These are phyloP conservation scores for Gyrodon lividus DNA, from an alignment of 768 basidiomycete species.

Conservation along the genomic window DNA sequence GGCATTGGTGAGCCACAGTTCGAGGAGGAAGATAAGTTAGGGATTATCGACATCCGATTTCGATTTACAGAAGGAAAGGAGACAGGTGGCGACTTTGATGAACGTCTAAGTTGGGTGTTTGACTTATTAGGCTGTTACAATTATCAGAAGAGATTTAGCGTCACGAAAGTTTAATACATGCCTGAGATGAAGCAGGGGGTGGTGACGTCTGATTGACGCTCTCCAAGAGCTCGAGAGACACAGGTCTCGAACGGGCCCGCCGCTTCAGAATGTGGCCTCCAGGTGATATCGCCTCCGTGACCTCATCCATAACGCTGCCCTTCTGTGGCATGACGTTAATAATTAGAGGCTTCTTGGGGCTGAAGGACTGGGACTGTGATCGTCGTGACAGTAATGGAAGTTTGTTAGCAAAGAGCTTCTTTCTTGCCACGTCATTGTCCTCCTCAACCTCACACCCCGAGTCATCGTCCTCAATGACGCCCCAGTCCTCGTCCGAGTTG, in stretches of 20 bases:
- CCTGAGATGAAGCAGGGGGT: conserved; percentile 34
- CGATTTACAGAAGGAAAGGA: conserved; percentile 41
- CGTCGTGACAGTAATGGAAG: conserved; percentile 24
- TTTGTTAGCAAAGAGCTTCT: conserved; percentile 34
- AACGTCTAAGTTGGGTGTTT: conserved; percentile 11
- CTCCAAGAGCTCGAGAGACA: conserved; percentile 65
- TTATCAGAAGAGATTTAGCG: neutral
- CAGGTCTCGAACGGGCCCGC: conserved; percentile 68
- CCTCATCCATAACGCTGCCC: conserved; percentile 51
- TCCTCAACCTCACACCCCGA: conserved; percentile 53
- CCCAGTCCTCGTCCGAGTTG: conserved; percentile 46
- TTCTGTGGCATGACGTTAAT: conserved; percentile 34
- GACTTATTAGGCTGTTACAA: conserved; percentile 15
- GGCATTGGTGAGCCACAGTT: conserved; percentile 53
- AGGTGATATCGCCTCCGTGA: conserved; percentile 69
- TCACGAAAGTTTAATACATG: conserved; percentile 4
- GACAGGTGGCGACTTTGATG: conserved; percentile 16
- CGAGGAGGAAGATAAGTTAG: conserved; percentile 40
- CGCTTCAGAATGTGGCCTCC: conserved; percentile 76
- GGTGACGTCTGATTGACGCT: conserved; percentile 46
- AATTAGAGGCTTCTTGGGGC: conserved; percentile 27
- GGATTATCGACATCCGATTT: conserved; percentile 39
- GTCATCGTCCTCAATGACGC: conserved; percentile 42
- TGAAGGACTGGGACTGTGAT: conserved; percentile 28
- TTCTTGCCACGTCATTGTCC: conserved; percentile 30